These are phyloP conservation scores for Fusarium newnesense DNA, from an alignment of 2,329 filamentous ascomycete genomes.

Conservation along the genomic window DNA sequence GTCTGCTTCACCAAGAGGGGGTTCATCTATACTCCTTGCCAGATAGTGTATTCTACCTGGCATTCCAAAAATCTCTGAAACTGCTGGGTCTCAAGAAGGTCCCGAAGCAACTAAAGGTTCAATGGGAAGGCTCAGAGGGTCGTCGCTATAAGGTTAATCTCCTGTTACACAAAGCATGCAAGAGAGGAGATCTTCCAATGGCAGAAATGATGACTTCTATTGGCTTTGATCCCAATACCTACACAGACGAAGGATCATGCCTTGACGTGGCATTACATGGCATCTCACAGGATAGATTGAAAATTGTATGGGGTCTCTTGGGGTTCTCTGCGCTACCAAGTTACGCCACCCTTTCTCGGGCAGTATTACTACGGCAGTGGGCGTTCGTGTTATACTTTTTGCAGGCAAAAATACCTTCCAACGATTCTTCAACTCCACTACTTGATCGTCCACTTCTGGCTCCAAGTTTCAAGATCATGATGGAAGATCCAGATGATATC, in stretches of 20 bases:
- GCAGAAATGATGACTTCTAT: neutral
- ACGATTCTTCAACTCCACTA: neutral
- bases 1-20: neutral
- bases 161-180: neutral
- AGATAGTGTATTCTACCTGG: neutral
- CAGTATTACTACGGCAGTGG: neutral
- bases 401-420: fast-evolving
- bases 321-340: neutral
- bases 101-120: no score
- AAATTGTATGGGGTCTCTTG: neutral
- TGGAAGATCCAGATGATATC: neutral
- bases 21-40: neutral
- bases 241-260: neutral
- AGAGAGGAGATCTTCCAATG: neutral
- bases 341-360: neutral
- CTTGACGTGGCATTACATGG: neutral
- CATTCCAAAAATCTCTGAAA: neutral
- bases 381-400: neutral
- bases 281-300: neutral
- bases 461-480: neutral
- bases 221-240: neutral
- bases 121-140: no score
- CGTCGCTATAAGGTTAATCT: neutral
- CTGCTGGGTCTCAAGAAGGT: fast-evolving
- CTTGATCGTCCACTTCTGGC: neutral